Evolutionary conservation across 306 rosid genomes (phyloP).

Genomic region (Dryas drummondii): DNA sequence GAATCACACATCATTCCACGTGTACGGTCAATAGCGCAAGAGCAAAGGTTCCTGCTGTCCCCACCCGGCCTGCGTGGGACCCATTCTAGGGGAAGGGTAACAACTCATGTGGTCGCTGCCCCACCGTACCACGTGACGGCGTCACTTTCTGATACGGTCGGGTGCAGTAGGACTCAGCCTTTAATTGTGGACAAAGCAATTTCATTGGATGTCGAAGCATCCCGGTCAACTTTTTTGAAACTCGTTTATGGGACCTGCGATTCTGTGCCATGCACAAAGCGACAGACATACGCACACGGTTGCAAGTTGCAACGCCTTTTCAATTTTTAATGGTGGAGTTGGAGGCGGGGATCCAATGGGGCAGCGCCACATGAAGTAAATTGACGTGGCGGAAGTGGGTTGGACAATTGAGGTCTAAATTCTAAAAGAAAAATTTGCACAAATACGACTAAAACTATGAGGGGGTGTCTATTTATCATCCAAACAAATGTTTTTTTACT

Average conservation of each 20-base stretch:
- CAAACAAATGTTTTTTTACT: too few species aligned
- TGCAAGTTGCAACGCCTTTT: not conserved
- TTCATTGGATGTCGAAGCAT: conserved; percentile 10
- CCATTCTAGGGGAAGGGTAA: not conserved
- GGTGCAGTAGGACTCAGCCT: not conserved
- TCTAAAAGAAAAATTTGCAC: too few species aligned
- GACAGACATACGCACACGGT: conserved; percentile 53
- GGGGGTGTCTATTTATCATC: too few species aligned
- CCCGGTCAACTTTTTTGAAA: conserved; percentile 6
- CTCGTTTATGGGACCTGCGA: conserved; percentile 2
- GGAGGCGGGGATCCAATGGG: not conserved
- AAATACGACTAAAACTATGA: too few species aligned
- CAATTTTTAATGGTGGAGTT: not conserved
- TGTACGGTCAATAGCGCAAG: conserved; percentile 1
- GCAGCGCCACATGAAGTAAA: too few species aligned
- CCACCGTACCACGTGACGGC: conserved; percentile 52
- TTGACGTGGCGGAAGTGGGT: not conserved
- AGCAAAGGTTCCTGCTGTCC: not conserved
- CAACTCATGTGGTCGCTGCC: conserved; percentile 50
- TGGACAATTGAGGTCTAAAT: not conserved
- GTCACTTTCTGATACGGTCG: conserved; percentile 6
- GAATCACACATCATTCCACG: conserved; percentile 18
- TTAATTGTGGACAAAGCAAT: not conserved
- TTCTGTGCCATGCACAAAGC: conserved; percentile 20
- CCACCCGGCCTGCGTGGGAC: not conserved